Base-by-base conservation (phyloP, 306 rosid genomes). In the Inga laurina region DNA sequence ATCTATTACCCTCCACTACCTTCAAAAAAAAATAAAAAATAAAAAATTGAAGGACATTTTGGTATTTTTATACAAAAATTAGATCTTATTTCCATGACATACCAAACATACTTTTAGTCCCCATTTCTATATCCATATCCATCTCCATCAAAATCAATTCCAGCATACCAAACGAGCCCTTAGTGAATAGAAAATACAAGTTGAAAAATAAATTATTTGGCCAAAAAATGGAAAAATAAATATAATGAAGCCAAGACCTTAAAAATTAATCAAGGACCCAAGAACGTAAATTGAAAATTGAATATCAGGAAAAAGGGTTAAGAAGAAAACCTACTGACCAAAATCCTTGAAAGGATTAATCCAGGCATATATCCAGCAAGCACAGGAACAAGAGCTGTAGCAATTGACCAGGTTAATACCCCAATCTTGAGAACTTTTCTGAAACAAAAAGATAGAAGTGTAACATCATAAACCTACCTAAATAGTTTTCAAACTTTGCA, bases 301-400 rank as follows among this genome's bases (percentile, higher is more conserved):
- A 64, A 37, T 32, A 79, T 12, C 37, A 12, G 24, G 43, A 2
- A 16, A 66, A 66, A 66, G 8, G 72, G 51, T 22, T 32, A 56
- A 30, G 48, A 56, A 45, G 35, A 71, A 59, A 77, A 85, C 49
- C 61, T 67, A 82, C 90, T 72, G 81, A 96, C 99, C 98, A 96
- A 84, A 87, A 94, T 84, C 84, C 99, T 92, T 66, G 98, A 87
- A 48, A 94, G 61, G 76, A 92, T 74, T 84, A 96, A 92, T 79
- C 97, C 87, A 35, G 99, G 99, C 90, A 94, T 86, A 81, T 79
- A 91, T 84, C 99, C 99, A 89, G 95, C 94, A 90, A 92, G 82
- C 48, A 87, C n/a, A 80, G 99, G 99, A 69, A 93, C 98, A 68
- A 92, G 82, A 18, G 90, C 96, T 51, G 99, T 96, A 76, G 99